Base-by-base conservation (phyloP, 306 rosid genomes). In the Sindora glabra region DNA sequence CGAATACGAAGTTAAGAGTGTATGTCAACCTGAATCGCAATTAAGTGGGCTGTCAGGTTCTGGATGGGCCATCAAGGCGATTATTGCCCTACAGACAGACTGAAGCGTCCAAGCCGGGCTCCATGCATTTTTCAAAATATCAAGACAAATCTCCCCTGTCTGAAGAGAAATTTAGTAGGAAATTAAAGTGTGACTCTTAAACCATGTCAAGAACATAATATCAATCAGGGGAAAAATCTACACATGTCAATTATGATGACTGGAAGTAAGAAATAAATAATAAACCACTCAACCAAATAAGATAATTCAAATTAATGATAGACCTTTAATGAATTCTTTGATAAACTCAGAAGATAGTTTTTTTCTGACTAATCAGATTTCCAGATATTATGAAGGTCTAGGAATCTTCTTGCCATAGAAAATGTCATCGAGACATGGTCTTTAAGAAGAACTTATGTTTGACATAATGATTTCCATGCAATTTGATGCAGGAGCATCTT, bases 71-170 rank as follows among this genome's bases (percentile, higher is more conserved):
- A 94, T 89, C 68, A 94, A 65, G 16, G 99, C 99, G 62, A 94
- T 94, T 65, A 94, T 94, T 65, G 97, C 99, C 73, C 97, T 84
- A 59, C 99, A 94, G 57, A 94, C 97, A 78, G 97, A 94, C 59
- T 94, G 99, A 53, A 94, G 94, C 5, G 99, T 89, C 97, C 99
- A 94, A 23, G 99, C 99, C 3, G 95, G 97, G 81, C 97, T 94
- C 99, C 99, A 94, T 40, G 99, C 99, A 70, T 81, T 94, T 76
- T 94, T 94, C 83, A 94, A 77, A 49, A 94, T 94, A 72, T 94
- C 99, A 32, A 94, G 81, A 81, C 98, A 94, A 63, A 94, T 94
- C 87, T 94, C 99, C 44, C 99, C 99, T 0, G 97, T 94, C 95
- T 89, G 81, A 62, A 70, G 6, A 21, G 36, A 27, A 50, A 49